A percentile compares a stretch with the other conserved stretches of the same genome.
Conservation (phyloP, 768 basidiomycete species). For the Leccinum imitatum region DNA sequence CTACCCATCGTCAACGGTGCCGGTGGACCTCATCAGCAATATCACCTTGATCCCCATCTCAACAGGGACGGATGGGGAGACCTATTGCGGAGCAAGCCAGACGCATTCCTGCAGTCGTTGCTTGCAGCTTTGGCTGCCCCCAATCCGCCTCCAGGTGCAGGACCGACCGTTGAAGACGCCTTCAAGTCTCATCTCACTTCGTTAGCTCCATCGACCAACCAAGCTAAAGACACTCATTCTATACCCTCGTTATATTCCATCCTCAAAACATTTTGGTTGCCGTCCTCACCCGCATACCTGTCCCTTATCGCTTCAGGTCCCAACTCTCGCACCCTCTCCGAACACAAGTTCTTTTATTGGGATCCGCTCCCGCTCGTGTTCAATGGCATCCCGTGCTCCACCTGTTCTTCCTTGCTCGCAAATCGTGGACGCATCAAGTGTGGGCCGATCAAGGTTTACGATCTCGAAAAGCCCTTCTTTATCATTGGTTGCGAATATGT, state of each 20-base stretch:
- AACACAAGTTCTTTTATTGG: conserved; percentile 85
- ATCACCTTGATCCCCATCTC: conserved; percentile 50
- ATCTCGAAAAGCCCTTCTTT: conserved; percentile 78
- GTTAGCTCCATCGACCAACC: conserved; percentile 48
- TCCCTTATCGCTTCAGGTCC: conserved; percentile 71
- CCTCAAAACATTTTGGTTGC: conserved; percentile 83
- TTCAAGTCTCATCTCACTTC: conserved; percentile 77
- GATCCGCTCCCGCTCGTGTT: conserved; percentile 81
- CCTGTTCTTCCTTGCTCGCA: conserved; percentile 54
- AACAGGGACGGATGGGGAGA: conserved; percentile 66
- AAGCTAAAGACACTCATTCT: conserved; percentile 43
- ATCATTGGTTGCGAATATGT: conserved; percentile 83
- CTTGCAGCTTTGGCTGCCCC: conserved; percentile 60
- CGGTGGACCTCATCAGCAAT: conserved; percentile 26
- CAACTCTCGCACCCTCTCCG: conserved; percentile 65
- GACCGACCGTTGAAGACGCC: conserved; percentile 70
- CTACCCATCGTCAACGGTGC: conserved; percentile 33
- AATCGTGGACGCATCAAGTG: conserved; percentile 73
- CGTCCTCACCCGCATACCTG: conserved; percentile 75
- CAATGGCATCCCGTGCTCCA: conserved; percentile 76
- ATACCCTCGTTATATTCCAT: conserved; percentile 75
- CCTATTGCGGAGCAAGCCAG: conserved; percentile 53
- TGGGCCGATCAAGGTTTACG: conserved; percentile 77
- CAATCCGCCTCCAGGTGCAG: conserved; percentile 58
- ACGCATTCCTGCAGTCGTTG: conserved; percentile 55